Percentiles rank a stretch among this genome's conserved stretches.
phyloP scores from a whole-genome alignment of 2,329 filamentous ascomycete genomes.

The Beauveria medogensis region DNA sequence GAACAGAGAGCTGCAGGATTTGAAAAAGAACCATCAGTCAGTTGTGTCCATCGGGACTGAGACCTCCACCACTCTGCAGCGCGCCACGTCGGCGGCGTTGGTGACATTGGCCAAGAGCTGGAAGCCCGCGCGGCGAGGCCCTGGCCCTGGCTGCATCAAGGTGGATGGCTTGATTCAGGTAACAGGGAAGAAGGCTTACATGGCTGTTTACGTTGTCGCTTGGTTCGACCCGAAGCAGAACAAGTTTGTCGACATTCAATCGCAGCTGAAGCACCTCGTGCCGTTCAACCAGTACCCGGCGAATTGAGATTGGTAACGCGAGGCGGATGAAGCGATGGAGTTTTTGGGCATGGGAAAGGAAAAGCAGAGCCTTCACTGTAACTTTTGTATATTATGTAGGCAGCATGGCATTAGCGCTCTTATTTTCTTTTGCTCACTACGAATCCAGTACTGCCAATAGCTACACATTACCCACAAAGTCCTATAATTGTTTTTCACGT shows the following conservation, averaged over 20 bases:
- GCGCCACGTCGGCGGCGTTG: conserved; percentile 15
- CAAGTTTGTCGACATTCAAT: conserved; percentile 33
- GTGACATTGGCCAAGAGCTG: conserved; percentile 37
- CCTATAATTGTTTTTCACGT: neutral
- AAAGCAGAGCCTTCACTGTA: neutral
- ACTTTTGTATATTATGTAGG: conserved; percentile 2
- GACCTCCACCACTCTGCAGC: neutral
- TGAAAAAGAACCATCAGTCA: conserved; percentile 3
- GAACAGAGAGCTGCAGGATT: neutral
- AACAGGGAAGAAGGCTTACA: conserved; percentile 34
- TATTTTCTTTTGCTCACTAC: neutral
- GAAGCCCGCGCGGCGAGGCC: conserved; percentile 33
- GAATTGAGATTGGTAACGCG: neutral
- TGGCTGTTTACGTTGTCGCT: conserved; percentile 43
- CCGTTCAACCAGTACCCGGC: conserved; percentile 30
- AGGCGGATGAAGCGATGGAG: neutral
- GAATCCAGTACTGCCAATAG: neutral
- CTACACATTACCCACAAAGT: neutral
- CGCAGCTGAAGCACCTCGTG: conserved; percentile 35
- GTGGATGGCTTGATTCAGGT: conserved; percentile 49
- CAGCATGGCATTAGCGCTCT: conserved; percentile 7
- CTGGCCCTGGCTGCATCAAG: conserved; percentile 42
- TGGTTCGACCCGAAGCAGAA: conserved; percentile 50
- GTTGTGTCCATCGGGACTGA: neutral
- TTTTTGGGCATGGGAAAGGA: too few species aligned